These are phyloP conservation scores for Starmerella floris DNA, from an alignment of 805 yeast species.

Conservation along the genomic window DNA sequence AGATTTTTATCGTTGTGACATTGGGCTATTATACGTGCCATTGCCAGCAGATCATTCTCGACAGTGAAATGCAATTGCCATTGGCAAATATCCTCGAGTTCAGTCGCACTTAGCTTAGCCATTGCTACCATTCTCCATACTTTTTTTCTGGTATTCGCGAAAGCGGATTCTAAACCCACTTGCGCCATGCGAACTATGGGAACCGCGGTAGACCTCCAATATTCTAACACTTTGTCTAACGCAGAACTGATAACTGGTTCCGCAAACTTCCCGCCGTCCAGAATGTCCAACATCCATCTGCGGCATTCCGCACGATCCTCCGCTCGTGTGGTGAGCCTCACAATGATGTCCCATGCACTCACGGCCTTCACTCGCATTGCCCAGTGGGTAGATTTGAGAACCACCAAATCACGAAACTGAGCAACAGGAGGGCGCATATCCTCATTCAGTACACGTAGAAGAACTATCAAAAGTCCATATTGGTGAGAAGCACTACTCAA, in stretches of 20 bases:
- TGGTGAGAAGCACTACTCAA: constrained; percentile 20
- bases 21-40: neutral
- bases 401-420: constrained; percentile 19
- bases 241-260: constrained; percentile 4
- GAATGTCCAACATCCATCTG: constrained; percentile 15
- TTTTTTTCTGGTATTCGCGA: neutral
- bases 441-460: constrained; percentile 7
- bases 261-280: constrained; percentile 4
- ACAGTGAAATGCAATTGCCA: neutral
- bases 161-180: constrained; percentile 2
- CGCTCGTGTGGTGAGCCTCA: neutral
- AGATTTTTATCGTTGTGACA: neutral
- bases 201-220: constrained; percentile 1
- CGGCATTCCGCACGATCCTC: constrained; percentile 7
- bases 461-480: constrained; percentile 18
- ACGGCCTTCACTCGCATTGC: constrained; percentile 17
- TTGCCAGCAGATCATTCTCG: neutral
- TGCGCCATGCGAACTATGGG: constrained; percentile 1
- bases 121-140: constrained; percentile 1
- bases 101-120: neutral
- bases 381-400: constrained; percentile 15
- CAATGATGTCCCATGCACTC: constrained; percentile 20
- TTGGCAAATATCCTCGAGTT: neutral
- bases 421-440: constrained; percentile 12
- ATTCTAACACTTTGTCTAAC: neutral